Conservation (phyloP, 352 stramenopile genomes). For the Phytophthora hibernalis region DNA sequence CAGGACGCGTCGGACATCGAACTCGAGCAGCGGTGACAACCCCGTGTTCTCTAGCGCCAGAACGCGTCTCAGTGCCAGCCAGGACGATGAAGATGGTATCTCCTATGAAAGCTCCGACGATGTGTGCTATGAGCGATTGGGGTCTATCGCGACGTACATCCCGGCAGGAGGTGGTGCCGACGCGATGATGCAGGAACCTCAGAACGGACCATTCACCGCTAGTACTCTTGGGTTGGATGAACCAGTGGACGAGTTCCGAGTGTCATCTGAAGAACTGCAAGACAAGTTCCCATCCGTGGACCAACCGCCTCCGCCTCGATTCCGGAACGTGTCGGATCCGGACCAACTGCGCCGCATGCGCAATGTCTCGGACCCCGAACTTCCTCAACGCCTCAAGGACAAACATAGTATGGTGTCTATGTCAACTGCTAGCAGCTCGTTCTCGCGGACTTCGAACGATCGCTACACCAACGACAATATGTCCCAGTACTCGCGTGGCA, state of each 20-base stretch:
- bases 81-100: constrained; percentile 35
- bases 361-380: constrained; percentile 43
- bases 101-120: constrained; percentile 44
- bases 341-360: constrained; percentile 42
- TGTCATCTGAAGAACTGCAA: constrained; percentile 40
- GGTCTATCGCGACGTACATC: constrained; percentile 45
- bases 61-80: constrained; percentile 30
- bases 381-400: constrained; percentile 38
- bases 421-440: constrained; percentile 68
- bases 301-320: constrained; percentile 32
- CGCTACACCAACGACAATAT: constrained; percentile 40
- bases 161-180: constrained; percentile 28
- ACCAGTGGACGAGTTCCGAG: constrained; percentile 37
- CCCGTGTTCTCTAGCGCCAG: constrained; percentile 25
- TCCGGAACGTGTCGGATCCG: constrained; percentile 44
- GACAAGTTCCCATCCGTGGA: constrained; percentile 44
- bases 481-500: constrained; percentile 42
- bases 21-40: constrained; percentile 31
- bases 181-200: constrained; percentile 29
- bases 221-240: constrained; percentile 32
- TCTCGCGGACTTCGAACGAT: constrained; percentile 46
- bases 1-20: constrained; percentile 17
- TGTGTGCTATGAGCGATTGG: constrained; percentile 39
- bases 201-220: constrained; percentile 20
- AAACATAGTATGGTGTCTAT: constrained; percentile 59